These are phyloP conservation scores for Cyclotella kingstonii DNA, from an alignment of 108 stramenopile genomes.

Conservation along the genomic window DNA sequence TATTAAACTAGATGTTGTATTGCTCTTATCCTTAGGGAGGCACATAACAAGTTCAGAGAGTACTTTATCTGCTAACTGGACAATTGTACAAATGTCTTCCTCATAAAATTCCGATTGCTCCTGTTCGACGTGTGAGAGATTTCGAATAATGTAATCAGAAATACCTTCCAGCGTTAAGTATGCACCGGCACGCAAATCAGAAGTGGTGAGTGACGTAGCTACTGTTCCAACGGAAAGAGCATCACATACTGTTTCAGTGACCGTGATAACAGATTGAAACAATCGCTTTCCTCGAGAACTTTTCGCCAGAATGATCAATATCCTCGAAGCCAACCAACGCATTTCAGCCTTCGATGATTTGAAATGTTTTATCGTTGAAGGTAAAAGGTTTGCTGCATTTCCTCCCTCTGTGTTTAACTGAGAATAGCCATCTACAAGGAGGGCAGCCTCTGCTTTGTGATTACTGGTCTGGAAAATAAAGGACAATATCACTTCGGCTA, in stretches of 20 bases:
- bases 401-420: constrained; percentile 7
- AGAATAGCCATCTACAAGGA: not conserved
- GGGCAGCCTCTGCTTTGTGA: no score
- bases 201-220: constrained; percentile 16
- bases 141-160: constrained; percentile 12
- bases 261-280: not conserved
- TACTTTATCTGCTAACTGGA: constrained; percentile 20
- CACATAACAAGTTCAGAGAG: constrained; percentile 14
- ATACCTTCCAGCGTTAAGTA: constrained; percentile 44
- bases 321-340: constrained; percentile 22
- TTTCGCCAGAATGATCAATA: constrained; percentile 20
- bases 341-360: constrained; percentile 36
- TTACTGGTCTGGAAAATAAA: no score
- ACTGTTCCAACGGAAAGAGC: constrained; percentile 6
- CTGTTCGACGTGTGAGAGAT: no score
- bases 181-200: constrained; percentile 40
- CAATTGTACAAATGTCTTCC: not conserved
- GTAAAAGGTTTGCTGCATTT: constrained; percentile 8
- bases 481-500: constrained; percentile 3
- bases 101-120: not conserved
- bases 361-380: constrained; percentile 33
- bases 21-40: constrained; percentile 58
- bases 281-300: not conserved
- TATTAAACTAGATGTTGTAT: constrained; percentile 22
- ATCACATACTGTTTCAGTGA: constrained; percentile 18